Conservation (phyloP, 495 filamentous ascomycete species). For the Podospora australis region DNA sequence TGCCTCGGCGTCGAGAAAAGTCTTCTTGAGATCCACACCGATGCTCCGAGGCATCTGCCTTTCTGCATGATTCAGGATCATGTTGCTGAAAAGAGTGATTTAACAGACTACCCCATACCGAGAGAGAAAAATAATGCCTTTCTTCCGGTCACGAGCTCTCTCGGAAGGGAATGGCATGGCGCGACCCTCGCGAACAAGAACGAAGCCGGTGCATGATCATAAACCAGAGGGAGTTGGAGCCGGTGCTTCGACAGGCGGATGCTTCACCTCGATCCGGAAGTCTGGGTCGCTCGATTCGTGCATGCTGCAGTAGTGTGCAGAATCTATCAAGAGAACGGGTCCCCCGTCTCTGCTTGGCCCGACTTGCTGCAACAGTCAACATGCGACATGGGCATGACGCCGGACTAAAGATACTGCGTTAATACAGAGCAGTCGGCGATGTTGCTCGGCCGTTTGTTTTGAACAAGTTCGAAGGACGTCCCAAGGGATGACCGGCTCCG, state of each 20-base stretch:
- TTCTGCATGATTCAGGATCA: slow-evolving; percentile 1
- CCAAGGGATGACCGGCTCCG: too few relatives aligned
- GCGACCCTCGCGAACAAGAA: neutral
- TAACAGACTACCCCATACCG: neutral
- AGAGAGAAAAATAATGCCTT: too few relatives aligned
- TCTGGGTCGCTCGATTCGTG: slow-evolving; percentile 7
- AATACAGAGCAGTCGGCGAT: neutral
- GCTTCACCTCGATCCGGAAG: slow-evolving; percentile 10
- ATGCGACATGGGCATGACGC: slow-evolving; percentile 1
- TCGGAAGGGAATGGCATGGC: neutral
- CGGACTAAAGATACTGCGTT: neutral
- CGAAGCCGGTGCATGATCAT: neutral
- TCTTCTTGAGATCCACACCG: neutral
- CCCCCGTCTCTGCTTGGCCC: slow-evolving; percentile 2
- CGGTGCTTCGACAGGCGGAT: neutral
- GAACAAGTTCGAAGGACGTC: too few relatives aligned
- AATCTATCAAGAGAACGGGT: neutral
- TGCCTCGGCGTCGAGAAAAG: neutral
- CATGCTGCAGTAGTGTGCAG: slow-evolving; percentile 3
- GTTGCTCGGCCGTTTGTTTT: neutral
- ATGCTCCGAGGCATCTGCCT: neutral
- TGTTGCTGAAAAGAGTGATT: neutral
- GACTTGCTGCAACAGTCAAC: slow-evolving; percentile 2
- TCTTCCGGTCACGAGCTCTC: neutral
- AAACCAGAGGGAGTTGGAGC: neutral